Conservation (phyloP, 441 rosid species). For the Mallotus repandus region DNA sequence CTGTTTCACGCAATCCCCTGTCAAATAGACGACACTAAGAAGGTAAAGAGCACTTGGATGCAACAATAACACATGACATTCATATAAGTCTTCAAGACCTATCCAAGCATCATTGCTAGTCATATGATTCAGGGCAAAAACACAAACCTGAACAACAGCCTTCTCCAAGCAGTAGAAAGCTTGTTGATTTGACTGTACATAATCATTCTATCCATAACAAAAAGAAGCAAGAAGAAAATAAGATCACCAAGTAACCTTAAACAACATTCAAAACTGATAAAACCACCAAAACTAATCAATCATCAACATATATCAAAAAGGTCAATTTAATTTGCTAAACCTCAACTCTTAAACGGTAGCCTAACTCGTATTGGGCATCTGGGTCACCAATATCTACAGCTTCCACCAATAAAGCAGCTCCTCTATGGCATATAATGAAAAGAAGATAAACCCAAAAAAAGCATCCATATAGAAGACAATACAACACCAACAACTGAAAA, state of each 20-base stretch:
- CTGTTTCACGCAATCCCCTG: conserved; percentile 90
- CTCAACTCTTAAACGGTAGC: conserved; percentile 80
- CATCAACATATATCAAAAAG: not conserved
- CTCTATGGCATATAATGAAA: conserved; percentile 38
- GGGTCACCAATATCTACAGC: conserved; percentile 94
- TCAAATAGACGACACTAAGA: conserved; percentile 79
- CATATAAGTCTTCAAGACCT: conserved; percentile 29
- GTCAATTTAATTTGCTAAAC: conserved; percentile 33
- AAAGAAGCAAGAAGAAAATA: not conserved
- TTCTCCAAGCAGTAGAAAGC: conserved; percentile 87
- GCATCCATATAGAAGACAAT: conserved; percentile 12
- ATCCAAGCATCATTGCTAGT: conserved; percentile 9
- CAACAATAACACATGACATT: conserved; percentile 47
- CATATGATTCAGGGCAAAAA: not conserved
- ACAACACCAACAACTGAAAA: conserved; percentile 8
- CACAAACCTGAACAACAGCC: conserved; percentile 83
- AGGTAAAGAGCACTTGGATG: conserved; percentile 96
- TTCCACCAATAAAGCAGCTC: conserved; percentile 88
- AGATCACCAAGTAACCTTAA: not conserved
- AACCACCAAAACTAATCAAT: not conserved
- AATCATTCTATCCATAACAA: conserved; percentile 53
- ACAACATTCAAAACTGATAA: not conserved
- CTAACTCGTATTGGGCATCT: conserved; percentile 81
- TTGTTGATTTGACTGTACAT: conserved; percentile 81
- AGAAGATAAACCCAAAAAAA: not conserved